Base-by-base conservation (phyloP, 495 filamentous ascomycete genomes). In the Paragyromitra xinjiangensis region DNA sequence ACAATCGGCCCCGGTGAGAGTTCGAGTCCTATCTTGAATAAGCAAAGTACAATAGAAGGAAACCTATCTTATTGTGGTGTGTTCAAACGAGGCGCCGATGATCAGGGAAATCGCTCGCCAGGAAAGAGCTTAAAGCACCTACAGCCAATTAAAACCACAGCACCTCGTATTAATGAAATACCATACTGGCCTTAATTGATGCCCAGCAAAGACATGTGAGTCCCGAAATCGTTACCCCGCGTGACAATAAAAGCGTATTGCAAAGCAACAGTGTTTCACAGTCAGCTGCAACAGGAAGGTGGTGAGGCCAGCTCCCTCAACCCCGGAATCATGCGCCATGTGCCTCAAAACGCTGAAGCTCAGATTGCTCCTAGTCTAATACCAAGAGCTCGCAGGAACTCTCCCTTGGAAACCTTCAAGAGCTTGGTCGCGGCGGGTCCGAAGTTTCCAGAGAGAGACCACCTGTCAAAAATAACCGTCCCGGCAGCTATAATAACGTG, bases 221-320 rank as follows among this genome's bases (percentile, higher is more conserved):
- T 22, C 22, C n/a, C 50, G 64, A 34, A 34, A 34, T 34, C 29
- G 29, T 34, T 34, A 34, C 24, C 26, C 68, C 58, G 45, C 69
- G 42, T 71, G 68, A 67, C 16, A 26, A 3, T 26, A 71, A 40
- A 45, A 40, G 22, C 7, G 16, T 34, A 3, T 34, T 34, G 29
- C 19, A 53, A 19, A 53, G 50, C 6, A n/a, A 6, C n/a, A 19
- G 22, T n/a, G 50, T 53, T 14, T n/a, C 19, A 14, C 9, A 29
- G 24, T 7, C 5, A 34, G 37, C 70, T 66, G 16, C 7, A 65
- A 73, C 24, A 29, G 61, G 70, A 73, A 73, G 70, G 70, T 73
- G 61, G 53, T 24, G 29, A 22, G 11, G 22, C 61, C 39, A 45
- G 29, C 29, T 34, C 29, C 4, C 39, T 64, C 40, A 56, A 40